Evolutionary conservation across 345 rosid genomes (phyloP).

Genomic region (Heritiera littoralis): DNA sequence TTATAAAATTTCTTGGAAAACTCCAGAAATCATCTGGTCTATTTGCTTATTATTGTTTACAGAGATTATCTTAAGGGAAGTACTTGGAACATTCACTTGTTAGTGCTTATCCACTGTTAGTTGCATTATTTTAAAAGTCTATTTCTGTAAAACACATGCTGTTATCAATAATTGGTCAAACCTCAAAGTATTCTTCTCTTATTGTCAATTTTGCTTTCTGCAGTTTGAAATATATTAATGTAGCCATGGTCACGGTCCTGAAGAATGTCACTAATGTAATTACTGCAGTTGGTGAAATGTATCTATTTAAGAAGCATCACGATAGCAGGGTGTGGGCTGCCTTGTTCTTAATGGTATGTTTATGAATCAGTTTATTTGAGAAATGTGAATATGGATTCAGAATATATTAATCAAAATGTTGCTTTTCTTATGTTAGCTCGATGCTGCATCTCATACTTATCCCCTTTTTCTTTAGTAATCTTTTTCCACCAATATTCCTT

Average conservation of each 20-base stretch:
- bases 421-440: slow-evolving; percentile 1
- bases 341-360: slow-evolving; percentile 88
- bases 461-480: background rate
- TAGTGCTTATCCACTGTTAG: background rate
- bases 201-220: slow-evolving; percentile 27
- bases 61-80: background rate
- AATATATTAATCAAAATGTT: background rate
- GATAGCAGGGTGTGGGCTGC: slow-evolving; percentile 96
- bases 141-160: background rate
- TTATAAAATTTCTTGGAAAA: background rate
- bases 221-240: slow-evolving; percentile 95
- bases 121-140: background rate
- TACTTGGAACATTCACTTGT: background rate
- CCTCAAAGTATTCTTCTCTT: background rate
- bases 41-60: slow-evolving; percentile 1
- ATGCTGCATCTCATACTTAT: slow-evolving; percentile 8
- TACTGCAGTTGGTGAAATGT: slow-evolving; percentile 98
- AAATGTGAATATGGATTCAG: background rate
- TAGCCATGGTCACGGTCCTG: slow-evolving; percentile 98
- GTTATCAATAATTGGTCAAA: background rate
- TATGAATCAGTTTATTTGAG: background rate
- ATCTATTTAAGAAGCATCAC: slow-evolving; percentile 84
- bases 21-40: slow-evolving; percentile 1
- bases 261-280: slow-evolving; percentile 98
- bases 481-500: slow-evolving; percentile 1